A percentile compares a stretch with the other conserved stretches of the same genome.
Evolutionary conservation across 305 asterid genomes (phyloP).

Genomic region (Fraxinus albicans): DNA sequence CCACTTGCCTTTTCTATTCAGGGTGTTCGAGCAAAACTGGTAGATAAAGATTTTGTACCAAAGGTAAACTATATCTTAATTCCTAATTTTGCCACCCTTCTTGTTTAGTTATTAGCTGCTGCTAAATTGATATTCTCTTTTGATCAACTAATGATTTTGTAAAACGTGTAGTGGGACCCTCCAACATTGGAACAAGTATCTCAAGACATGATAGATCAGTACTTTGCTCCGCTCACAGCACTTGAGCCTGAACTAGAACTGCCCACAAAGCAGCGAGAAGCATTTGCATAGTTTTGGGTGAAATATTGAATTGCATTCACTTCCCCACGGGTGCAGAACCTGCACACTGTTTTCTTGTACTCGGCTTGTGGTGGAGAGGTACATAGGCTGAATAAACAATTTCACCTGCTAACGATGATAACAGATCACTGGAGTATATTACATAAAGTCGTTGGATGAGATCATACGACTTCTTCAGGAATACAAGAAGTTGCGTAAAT

Average conservation of each 20-base stretch:
- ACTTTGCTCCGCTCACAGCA: conserved; percentile 60
- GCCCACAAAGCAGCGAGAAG: conserved; percentile 78
- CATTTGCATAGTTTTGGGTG: conserved; percentile 42
- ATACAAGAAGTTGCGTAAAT: not conserved
- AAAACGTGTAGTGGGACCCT: conserved; percentile 84
- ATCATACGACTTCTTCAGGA: not conserved
- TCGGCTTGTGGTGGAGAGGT: not conserved
- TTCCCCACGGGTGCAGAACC: not conserved
- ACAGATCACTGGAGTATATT: not conserved
- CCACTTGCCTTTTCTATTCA: conserved; percentile 12
- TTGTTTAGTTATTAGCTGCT: not conserved
- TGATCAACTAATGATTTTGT: not conserved
- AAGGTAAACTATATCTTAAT: conserved; percentile 49
- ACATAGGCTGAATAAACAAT: not conserved
- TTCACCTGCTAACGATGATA: not conserved
- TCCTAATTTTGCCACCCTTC: not conserved
- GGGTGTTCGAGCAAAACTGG: conserved; percentile 44
- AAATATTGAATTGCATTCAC: conserved; percentile 1
- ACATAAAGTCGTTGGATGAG: not conserved
- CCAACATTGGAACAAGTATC: conserved; percentile 81
- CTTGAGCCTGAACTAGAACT: conserved; percentile 78
- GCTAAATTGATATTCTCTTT: not conserved
- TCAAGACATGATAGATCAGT: conserved; percentile 82
- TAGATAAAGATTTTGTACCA: conserved; percentile 73
- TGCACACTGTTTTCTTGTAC: not conserved